A percentile compares a stretch with the other conserved stretches of the same genome.
These are phyloP conservation scores for Harrya chromipes DNA, from an alignment of 768 basidiomycete species.

Conservation along the genomic window DNA sequence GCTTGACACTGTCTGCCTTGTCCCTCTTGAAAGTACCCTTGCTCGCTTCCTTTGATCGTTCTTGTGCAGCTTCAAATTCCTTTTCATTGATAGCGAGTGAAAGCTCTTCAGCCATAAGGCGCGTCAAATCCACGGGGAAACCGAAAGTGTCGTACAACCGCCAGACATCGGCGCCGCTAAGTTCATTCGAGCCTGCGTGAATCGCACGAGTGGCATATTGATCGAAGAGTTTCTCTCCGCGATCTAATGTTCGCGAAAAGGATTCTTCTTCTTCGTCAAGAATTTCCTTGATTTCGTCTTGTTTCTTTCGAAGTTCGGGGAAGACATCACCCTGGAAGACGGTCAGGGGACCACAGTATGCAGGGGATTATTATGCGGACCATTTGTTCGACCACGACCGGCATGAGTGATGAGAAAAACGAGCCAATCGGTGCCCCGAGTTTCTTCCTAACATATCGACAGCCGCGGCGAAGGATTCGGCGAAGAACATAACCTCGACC, in stretches of 20 bases:
- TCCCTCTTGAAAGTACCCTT: conserved; percentile 78
- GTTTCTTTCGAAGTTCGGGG: conserved; percentile 86
- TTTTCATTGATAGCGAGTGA: conserved; percentile 79
- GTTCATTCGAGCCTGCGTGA: conserved; percentile 56
- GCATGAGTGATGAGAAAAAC: conserved; percentile 92
- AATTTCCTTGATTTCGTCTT: conserved; percentile 87
- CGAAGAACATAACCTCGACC: conserved; percentile 97
- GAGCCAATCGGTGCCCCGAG: conserved; percentile 87
- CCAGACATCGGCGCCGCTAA: conserved; percentile 95
- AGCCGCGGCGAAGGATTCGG: conserved; percentile 88
- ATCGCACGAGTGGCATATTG: conserved; percentile 73
- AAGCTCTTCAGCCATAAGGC: conserved; percentile 95
- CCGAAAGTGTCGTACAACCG: conserved; percentile 97
- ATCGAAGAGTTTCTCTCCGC: conserved; percentile 95
- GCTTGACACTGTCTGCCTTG: conserved; percentile 67
- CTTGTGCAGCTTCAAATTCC: conserved; percentile 88
- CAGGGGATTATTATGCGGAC: conserved; percentile 39
- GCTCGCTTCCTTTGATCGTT: conserved; percentile 86
- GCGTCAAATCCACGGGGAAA: conserved; percentile 95
- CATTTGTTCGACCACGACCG: conserved; percentile 86
- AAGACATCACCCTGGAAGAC: conserved; percentile 70
- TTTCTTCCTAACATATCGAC: conserved; percentile 95
- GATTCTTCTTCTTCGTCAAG: conserved; percentile 97
- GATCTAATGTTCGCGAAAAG: conserved; percentile 94
- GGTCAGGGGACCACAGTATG: conserved; percentile 6